Percentiles rank a stretch among this genome's conserved stretches.
Evolutionary conservation across 257 asterid species (phyloP).

Genomic region (Nicotiana attenuata): DNA sequence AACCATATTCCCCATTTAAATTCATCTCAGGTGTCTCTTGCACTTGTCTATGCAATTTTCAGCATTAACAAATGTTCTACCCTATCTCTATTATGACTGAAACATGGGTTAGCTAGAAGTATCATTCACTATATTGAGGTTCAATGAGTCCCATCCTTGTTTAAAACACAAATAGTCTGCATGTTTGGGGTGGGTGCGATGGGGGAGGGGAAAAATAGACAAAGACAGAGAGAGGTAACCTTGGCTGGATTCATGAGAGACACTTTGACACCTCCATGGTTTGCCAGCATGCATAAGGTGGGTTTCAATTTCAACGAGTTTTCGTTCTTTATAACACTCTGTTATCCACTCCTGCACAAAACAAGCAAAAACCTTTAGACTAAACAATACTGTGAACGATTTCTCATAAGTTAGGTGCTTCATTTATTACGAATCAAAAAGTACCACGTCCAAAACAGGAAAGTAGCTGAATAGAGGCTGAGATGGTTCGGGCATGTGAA

Average conservation of each 20-base stretch:
- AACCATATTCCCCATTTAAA: too few relatives aligned
- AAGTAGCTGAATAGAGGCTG: too few relatives aligned
- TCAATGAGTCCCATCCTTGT: not conserved
- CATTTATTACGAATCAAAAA: too few relatives aligned
- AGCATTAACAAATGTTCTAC: not conserved
- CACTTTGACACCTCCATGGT: constrained; percentile 70
- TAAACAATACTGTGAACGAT: too few relatives aligned
- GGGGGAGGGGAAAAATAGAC: not conserved
- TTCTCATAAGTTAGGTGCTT: too few relatives aligned
- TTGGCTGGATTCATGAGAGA: constrained; percentile 39
- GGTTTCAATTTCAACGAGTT: constrained; percentile 75
- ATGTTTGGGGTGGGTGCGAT: not conserved
- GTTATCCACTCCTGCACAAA: constrained; percentile 76
- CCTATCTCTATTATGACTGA: not conserved
- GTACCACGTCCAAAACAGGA: too few relatives aligned
- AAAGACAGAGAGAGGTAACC: constrained; percentile 27
- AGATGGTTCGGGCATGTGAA: too few relatives aligned
- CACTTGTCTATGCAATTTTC: not conserved
- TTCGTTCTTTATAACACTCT: constrained; percentile 57
- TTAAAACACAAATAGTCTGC: not conserved
- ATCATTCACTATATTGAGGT: not conserved
- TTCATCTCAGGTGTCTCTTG: not conserved
- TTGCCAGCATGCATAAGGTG: constrained; percentile 85
- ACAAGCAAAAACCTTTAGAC: constrained; percentile 14
- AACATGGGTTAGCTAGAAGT: not conserved